Base-by-base conservation (phyloP, 2,329 filamentous ascomycete species). In the Apiospora marii region DNA sequence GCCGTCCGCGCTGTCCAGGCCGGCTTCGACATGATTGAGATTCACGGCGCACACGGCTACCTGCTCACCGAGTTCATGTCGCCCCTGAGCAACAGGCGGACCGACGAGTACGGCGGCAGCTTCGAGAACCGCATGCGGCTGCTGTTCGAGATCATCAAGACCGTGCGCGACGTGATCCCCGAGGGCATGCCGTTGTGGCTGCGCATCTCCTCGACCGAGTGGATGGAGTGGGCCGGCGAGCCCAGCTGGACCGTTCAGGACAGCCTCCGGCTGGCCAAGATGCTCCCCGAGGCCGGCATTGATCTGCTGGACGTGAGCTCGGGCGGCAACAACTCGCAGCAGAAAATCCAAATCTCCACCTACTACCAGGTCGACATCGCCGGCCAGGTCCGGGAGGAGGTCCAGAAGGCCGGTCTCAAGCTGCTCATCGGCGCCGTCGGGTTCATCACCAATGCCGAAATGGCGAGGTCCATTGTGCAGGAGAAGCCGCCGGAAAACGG, bases 301-400 rank as follows among this genome's bases (percentile, higher is more conserved):
- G 95, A 98, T 80, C 85, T 97, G 22, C 87, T 98, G 43, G 95
- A 98, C 80, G 90, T 97, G 72, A 94, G 92, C 77, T 92, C 91
- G 0, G 94, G 91, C 46, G 95, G 93, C 51, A 93, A 93, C 80
- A 88, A 91, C 79, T 82, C 85, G 48, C 80, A 82, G 64, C 91
- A 93, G 79, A 85, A 90, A 79, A 89, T 94, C 75, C 82, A 88
- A 27, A 78, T 87, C 16, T 87, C 89, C 64, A 90, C 91, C 1
- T 89, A 87, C 51, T 96, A 93, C 85, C 95, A 97, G 84, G 88
- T 91, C 30, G 90, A 91, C 53, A 90, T 96, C 71, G 92, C 94
- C 0, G 89, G 90, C 67, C 85, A 87, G 44, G 90, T 97, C 74
- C 94, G 96, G 79, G 86, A 91, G 75, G 92, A 89, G 13, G 67